Conservation (phyloP, 345 rosid genomes). For the Ceriops tagal region DNA sequence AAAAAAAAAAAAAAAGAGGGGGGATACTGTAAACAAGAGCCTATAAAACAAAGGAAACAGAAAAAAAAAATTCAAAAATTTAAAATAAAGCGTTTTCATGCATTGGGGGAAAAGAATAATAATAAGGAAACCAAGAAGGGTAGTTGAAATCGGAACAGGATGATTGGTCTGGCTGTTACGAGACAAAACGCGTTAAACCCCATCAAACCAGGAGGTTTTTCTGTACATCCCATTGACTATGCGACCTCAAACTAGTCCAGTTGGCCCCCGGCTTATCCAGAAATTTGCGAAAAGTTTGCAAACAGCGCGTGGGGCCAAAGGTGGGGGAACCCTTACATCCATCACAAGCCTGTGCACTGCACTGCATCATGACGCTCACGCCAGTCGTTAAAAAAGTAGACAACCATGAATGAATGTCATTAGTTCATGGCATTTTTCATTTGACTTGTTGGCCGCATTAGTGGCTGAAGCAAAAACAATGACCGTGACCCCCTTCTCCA, state of each 20-base stretch:
- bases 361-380: constrained; percentile 16
- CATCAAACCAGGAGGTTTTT: not conserved
- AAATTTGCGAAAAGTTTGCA: not conserved
- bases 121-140: too few species aligned
- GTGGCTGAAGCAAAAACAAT: constrained; percentile 14
- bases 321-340: constrained; percentile 12
- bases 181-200: not conserved
- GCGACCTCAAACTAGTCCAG: not conserved
- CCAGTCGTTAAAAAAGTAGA: not conserved
- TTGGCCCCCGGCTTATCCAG: not conserved
- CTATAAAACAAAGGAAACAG: too few species aligned
- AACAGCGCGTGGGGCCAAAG: constrained; percentile 32
- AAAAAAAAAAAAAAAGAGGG: too few species aligned
- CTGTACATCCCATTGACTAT: not conserved
- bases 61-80: too few species aligned
- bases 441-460: constrained; percentile 18
- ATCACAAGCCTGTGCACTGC: constrained; percentile 24
- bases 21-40: too few species aligned
- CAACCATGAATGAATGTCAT: not conserved
- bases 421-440: constrained; percentile 1
- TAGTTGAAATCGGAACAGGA: too few species aligned
- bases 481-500: constrained; percentile 28
- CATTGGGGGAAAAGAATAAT: too few species aligned
- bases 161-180: constrained; percentile 11
- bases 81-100: too few species aligned